These are phyloP conservation scores for Pleurotus tuber-regium DNA, from an alignment of 768 basidiomycete species.

Conservation along the genomic window DNA sequence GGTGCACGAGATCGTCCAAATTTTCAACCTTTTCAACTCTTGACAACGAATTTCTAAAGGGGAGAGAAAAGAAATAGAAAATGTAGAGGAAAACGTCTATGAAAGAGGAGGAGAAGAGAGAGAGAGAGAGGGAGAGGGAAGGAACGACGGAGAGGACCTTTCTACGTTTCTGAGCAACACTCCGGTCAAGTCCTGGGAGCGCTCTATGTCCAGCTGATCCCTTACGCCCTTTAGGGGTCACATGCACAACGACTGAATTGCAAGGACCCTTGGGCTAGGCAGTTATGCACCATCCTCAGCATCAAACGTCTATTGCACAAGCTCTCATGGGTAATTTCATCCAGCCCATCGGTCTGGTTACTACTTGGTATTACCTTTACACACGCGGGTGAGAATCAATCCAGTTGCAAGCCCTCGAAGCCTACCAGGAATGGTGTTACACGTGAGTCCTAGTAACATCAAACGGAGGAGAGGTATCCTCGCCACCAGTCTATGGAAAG, in stretches of 20 bases:
- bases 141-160: constrained; percentile 23
- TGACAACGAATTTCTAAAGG: constrained; percentile 16
- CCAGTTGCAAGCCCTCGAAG: too few relatives aligned
- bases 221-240: constrained; percentile 24
- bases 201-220: constrained; percentile 25
- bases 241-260: constrained; percentile 17
- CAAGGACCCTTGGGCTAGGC: too few relatives aligned
- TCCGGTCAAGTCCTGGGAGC: constrained; percentile 4
- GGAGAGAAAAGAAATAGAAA: constrained; percentile 11
- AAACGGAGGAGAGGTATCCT: too few relatives aligned
- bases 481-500: too few relatives aligned
- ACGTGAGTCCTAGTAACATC: not conserved
- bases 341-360: not conserved
- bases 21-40: constrained; percentile 8
- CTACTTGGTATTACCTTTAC: too few relatives aligned
- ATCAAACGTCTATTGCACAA: not conserved
- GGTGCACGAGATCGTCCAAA: not conserved
- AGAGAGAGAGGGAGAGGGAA: constrained; percentile 16
- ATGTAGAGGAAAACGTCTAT: constrained; percentile 15
- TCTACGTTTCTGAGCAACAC: too few relatives aligned
- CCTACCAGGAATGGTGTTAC: too few relatives aligned
- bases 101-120: constrained; percentile 19
- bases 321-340: not conserved
- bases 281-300: too few relatives aligned
- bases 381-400: too few relatives aligned